A percentile compares a stretch with the other conserved stretches of the same genome.
Conservation (phyloP, 345 rosid genomes). For the Boechera divaricarpa region DNA sequence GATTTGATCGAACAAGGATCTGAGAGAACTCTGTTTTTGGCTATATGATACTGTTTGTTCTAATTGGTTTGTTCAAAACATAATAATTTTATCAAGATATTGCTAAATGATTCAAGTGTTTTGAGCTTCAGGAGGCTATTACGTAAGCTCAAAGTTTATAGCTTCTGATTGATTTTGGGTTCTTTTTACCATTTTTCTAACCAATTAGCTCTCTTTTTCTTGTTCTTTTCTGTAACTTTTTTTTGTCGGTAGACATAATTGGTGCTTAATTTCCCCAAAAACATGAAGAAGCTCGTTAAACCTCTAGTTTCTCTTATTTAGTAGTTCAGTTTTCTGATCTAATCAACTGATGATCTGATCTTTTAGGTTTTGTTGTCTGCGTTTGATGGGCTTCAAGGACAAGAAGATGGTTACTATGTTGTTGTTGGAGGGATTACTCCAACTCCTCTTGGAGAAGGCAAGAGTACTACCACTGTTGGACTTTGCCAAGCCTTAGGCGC, state of each 20-base stretch:
- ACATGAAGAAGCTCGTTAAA: background rate
- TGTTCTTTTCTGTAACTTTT: background rate
- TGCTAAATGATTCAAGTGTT: background rate
- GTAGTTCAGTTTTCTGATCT: constrained; percentile 12
- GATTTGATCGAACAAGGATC: background rate
- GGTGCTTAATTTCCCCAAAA: too few species aligned
- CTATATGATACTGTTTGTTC: background rate
- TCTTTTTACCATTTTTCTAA: background rate
- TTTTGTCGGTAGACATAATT: background rate
- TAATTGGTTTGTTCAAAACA: background rate
- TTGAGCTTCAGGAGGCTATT: background rate
- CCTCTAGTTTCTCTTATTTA: background rate
- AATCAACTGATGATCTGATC: background rate
- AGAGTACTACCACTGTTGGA: constrained; percentile 93
- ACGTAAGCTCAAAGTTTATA: constrained; percentile 13
- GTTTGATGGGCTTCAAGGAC: constrained; percentile 74
- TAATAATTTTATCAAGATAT: background rate
- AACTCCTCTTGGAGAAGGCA: constrained; percentile 99
- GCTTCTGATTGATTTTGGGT: background rate
- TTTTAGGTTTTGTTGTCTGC: constrained; percentile 76
- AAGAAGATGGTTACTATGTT: constrained; percentile 83
- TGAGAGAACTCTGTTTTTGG: constrained; percentile 17
- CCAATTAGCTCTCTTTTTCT: background rate
- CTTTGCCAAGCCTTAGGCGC: constrained; percentile 98
- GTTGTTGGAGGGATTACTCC: constrained; percentile 99